A percentile compares a stretch with the other conserved stretches of the same genome.
Conservation (phyloP, 768 basidiomycete species). For the Mycena haematopus region DNA sequence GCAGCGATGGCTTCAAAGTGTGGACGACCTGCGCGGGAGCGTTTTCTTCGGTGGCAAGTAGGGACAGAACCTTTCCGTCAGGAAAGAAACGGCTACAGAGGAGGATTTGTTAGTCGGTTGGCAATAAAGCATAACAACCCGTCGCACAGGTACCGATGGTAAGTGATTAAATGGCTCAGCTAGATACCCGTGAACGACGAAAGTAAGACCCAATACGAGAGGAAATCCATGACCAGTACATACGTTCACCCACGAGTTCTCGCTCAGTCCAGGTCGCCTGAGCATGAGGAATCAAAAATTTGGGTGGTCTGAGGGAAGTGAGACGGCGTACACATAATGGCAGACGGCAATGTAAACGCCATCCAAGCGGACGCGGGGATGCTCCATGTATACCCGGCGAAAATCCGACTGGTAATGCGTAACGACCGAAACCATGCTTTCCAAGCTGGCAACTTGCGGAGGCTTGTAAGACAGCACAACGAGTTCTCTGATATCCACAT, state of each 20-base stretch:
- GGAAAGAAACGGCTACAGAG: constrained; percentile 88
- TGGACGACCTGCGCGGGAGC: constrained; percentile 77
- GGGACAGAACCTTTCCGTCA: constrained; percentile 84
- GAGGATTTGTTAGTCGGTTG: constrained; percentile 2
- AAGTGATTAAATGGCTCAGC: constrained; percentile 87
- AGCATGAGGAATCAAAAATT: too few species aligned
- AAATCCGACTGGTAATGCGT: constrained; percentile 66
- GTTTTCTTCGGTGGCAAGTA: constrained; percentile 82
- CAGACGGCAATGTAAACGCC: constrained; percentile 93
- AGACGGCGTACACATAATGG: constrained; percentile 89
- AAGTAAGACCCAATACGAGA: too few species aligned
- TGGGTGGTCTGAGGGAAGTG: too few species aligned
- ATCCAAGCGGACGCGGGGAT: constrained; percentile 83
- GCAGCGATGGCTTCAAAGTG: constrained; percentile 73
- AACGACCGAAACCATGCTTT: constrained; percentile 56
- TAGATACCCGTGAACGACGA: too few species aligned
- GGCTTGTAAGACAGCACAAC: constrained; percentile 72
- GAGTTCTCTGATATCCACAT: constrained; percentile 55
- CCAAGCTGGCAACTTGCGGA: constrained; percentile 70
- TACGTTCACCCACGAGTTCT: constrained; percentile 88
- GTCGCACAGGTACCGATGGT: constrained; percentile 89
- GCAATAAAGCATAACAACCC: not conserved
- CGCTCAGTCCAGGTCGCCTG: constrained; percentile 80
- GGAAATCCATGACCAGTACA: too few species aligned
- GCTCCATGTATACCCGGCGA: constrained; percentile 81